Percentiles rank a stretch among this genome's conserved stretches.
Conservation (phyloP, 257 asterid genomes). For the Buddleja alternifolia region DNA sequence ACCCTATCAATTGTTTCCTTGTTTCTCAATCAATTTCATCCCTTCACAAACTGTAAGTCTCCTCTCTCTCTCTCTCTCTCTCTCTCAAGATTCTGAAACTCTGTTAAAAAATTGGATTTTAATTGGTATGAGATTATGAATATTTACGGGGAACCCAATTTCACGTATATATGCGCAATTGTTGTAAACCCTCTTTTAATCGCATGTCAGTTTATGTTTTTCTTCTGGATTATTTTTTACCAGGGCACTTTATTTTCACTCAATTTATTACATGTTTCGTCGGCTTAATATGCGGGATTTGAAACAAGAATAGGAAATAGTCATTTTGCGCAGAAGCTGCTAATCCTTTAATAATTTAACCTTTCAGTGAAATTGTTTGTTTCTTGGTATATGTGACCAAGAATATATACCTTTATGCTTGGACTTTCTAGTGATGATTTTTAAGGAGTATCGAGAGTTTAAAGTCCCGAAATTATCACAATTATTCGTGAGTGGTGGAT, state of each 20-base stretch:
- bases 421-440: no score
- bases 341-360: background rate
- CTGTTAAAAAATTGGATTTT: background rate
- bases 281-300: conserved; percentile 17
- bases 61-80: conserved; percentile 20
- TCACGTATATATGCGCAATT: background rate
- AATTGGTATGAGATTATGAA: background rate
- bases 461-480: no score
- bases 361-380: background rate
- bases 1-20: no score
- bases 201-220: background rate
- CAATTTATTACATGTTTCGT: background rate
- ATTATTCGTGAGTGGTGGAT: no score
- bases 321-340: background rate
- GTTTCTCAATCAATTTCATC: background rate
- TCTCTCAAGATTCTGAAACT: background rate
- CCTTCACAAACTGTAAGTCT: conserved; percentile 31
- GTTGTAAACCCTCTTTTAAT: background rate
- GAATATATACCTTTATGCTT: no score
- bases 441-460: no score
- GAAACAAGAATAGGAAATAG: background rate
- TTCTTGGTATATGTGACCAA: no score
- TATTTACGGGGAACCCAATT: background rate
- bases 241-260: background rate
- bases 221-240: background rate